Conservation (phyloP, 345 rosid species). For the Corchorus olitorius region DNA sequence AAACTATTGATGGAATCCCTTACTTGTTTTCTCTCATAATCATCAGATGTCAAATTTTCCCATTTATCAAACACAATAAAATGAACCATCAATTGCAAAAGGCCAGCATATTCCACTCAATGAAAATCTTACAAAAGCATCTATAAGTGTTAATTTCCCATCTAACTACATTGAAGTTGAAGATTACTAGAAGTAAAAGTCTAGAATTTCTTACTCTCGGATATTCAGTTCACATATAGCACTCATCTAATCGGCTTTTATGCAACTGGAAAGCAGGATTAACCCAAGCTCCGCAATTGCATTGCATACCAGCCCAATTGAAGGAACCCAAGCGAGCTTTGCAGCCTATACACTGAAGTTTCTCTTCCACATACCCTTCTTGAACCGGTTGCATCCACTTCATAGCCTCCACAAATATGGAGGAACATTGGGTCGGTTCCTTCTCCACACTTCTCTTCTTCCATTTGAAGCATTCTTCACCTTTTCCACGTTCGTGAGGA, state of each 20-base stretch:
- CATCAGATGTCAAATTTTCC: not conserved
- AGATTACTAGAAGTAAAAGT: no score
- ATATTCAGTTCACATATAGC: constrained; percentile 33
- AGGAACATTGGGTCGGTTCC: constrained; percentile 61
- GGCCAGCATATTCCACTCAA: not conserved
- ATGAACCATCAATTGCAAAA: not conserved
- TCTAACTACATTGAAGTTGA: no score
- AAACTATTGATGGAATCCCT: not conserved
- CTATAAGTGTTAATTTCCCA: not conserved
- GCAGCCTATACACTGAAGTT: constrained; percentile 78
- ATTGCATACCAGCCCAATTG: constrained; percentile 97
- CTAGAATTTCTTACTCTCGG: no score
- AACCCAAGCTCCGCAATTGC: constrained; percentile 92
- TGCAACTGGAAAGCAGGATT: constrained; percentile 93
- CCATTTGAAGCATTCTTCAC: constrained; percentile 76
- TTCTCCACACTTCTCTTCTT: constrained; percentile 58
- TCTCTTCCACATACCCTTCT: constrained; percentile 81
- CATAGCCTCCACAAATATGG: constrained; percentile 90
- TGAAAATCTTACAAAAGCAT: not conserved
- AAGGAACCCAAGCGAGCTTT: constrained; percentile 82
- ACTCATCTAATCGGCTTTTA: constrained; percentile 74
- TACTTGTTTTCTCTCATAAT: not conserved
- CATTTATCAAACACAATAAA: not conserved
- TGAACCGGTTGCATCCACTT: constrained; percentile 94
- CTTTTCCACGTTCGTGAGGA: constrained; percentile 68